phyloP scores from a whole-genome alignment of 192 early-diverging fungal genomes.

The Gonapodya prolifera region DNA sequence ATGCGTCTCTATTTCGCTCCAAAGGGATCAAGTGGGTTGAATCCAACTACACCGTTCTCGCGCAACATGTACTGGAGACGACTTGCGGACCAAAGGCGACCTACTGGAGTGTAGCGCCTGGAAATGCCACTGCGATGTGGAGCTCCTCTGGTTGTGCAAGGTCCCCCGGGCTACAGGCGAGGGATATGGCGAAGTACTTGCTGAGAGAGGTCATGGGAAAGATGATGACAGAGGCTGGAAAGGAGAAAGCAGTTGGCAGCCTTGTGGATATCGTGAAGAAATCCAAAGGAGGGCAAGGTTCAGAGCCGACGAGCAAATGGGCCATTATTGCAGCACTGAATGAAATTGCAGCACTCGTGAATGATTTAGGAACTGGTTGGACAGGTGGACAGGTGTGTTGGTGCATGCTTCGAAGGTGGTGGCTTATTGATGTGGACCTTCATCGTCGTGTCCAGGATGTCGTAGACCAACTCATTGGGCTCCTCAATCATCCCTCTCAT shows the following conservation, averaged over 20 bases:
- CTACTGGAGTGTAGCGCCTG: background rate
- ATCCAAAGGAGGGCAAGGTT: conserved; percentile 25
- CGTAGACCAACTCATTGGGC: conserved; percentile 49
- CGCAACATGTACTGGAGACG: conserved; percentile 51
- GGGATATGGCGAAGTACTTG: conserved; percentile 23
- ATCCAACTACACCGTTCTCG: conserved; percentile 54
- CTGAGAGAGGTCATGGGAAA: conserved; percentile 64
- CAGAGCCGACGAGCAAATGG: conserved; percentile 27
- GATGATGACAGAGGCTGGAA: conserved; percentile 61
- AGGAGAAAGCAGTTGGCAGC: conserved; percentile 49
- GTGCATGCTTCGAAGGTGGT: background rate
- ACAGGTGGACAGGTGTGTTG: conserved; percentile 33
- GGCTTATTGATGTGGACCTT: background rate
- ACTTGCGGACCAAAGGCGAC: conserved; percentile 28
- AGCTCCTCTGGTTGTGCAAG: background rate
- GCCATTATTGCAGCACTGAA: conserved; percentile 57
- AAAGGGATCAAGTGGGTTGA: conserved; percentile 61
- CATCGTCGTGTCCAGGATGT: conserved; percentile 36
- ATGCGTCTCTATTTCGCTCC: conserved; percentile 54
- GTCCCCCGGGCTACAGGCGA: background rate
- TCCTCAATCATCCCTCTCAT: conserved; percentile 54
- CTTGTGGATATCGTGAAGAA: conserved; percentile 42
- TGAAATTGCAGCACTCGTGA: conserved; percentile 56
- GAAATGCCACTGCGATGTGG: background rate
- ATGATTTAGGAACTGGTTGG: conserved; percentile 64